Evolutionary conservation across 805 yeast species (phyloP), one percentile per base, ranked within the genome.

Genomic region (Saccharomycodes ludwigii): DNA sequence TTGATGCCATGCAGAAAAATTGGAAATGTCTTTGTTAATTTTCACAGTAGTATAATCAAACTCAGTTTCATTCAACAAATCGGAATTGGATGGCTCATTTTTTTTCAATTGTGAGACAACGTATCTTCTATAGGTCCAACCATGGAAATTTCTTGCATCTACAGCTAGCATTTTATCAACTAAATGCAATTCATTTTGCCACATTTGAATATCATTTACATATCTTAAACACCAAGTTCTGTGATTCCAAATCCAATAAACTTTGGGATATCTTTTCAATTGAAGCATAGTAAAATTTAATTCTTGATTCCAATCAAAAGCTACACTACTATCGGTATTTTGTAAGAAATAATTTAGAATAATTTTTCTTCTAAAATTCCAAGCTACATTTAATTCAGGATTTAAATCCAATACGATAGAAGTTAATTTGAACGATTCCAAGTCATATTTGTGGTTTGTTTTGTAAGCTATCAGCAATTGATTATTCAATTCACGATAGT

Each of bases 231-330:
- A 68, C 97, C 98, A 91, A 8, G 69, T 58, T 22, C 98, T 63
- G 50, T 91, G 96, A 43, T 76, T 80, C 96, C 97, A 91, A 9
- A 91, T 76, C 95, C 97, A 91, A 49, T 91, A 91, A 24, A 86
- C 83, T 51, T 91, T 91, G 2, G 98, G 97, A 41, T 57, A 76
- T 34, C 63, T 55, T 33, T 68, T 69, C 43, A 91, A 55, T 40
- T 73, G 69, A 0, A 50, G 54, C 58, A 76, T 61, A 2, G 75
- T 64, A 47, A 82, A 73, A 16, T 54, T 40, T 27, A 91, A 59
- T 41, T 88, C 98, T 3, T 58, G 51, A 2, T 61, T 61, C 60
- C 60, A 54, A 30, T 29, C 30, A 18, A 18, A 31, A 6, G 12
- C 24, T 15, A n/a, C n/a, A n/a, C n/a, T n/a, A 13, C 14, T n/a